Base-by-base conservation (phyloP, 371 early-diverging fungal species). In the Vavraia culicis region DNA sequence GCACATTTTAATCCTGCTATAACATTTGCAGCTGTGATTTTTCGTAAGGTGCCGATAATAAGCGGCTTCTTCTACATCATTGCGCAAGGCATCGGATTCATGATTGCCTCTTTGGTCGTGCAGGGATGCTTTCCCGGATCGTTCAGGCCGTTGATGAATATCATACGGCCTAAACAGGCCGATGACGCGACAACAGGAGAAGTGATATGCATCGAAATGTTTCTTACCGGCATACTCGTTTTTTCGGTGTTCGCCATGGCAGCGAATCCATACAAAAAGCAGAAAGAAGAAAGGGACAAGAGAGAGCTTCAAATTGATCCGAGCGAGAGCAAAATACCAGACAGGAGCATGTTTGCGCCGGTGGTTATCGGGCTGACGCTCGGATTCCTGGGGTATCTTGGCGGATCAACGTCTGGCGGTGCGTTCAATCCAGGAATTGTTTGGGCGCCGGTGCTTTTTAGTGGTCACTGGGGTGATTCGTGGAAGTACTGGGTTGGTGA, bases 191-290 rank as follows among this genome's bases (percentile, higher is more conserved):
- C 41, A 15, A 60, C 36, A 53, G 66, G 38, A 40, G 54, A 44
- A 51, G 62, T 68, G 14, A 44, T 62, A 49, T 53, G 52, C 60
- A 69, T 59, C 54, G 74, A 78, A 76, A 46, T 77, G 13, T 56
- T 71, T 33, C 54, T 79, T 31, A 75, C 78, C 9, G 76, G 74
- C 43, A 73, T 78, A 37, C 62, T 79, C n/a, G 76, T 76, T 15
- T 78, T 76, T 58, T 75, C 77, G 40, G 77, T 75, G 38, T 79
- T 79, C 60, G 76, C 77, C 16, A 74, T 75, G 13, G 80, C 77
- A 14, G 74, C 78, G 43, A 78, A 79, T 61, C 74, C 77, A 9
- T 76, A 73, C 46, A 74, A 77, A 47, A 74, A 71, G 27, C 54
- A 63, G 44, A 69, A 69, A 52, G 64, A 54, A 11, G 69, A 74